A percentile compares a stretch with the other conserved stretches of the same genome.
Evolutionary conservation across 2,329 filamentous ascomycete species (phyloP).

Genomic region (Colletotrichum viniferum): DNA sequence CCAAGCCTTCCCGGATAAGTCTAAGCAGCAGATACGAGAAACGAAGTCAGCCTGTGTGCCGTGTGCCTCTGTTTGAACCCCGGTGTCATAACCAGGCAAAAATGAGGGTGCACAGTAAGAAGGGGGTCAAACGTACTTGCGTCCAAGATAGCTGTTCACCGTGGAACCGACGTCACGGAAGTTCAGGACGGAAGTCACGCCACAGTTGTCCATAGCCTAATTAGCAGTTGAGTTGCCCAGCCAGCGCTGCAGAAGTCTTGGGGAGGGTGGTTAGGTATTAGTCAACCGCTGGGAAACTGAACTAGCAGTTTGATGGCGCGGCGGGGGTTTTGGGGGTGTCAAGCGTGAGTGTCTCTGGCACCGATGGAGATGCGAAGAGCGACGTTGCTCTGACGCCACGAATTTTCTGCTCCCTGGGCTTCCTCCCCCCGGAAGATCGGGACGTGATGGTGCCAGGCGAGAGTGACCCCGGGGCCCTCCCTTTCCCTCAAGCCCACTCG

Average conservation of each 20-base stretch:
- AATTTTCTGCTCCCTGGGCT: background rate
- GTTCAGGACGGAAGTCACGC: constrained; percentile 59
- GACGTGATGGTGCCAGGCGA: background rate
- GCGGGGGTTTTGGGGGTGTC: background rate
- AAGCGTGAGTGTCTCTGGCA: background rate
- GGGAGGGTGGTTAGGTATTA: background rate
- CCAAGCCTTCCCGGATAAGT: constrained; percentile 62
- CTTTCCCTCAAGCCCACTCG: background rate
- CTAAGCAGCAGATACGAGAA: constrained; percentile 29
- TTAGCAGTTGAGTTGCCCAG: background rate
- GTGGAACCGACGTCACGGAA: constrained; percentile 77
- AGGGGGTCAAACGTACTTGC: constrained; percentile 48
- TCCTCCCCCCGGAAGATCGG: background rate
- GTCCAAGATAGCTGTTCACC: constrained; percentile 63
- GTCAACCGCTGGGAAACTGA: background rate
- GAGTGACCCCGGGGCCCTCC: background rate
- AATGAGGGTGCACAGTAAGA: background rate
- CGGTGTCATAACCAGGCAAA: background rate
- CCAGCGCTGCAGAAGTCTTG: background rate
- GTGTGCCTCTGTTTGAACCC: background rate
- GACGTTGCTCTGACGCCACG: background rate
- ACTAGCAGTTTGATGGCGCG: background rate
- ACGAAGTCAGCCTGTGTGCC: background rate
- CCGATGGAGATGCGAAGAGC: background rate
- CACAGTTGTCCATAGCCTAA: constrained; percentile 5